Percentiles rank a stretch among this genome's conserved stretches.
These are phyloP conservation scores for Xylaria sp. DNA, from an alignment of 2,329 filamentous ascomycete species.

Conservation along the genomic window DNA sequence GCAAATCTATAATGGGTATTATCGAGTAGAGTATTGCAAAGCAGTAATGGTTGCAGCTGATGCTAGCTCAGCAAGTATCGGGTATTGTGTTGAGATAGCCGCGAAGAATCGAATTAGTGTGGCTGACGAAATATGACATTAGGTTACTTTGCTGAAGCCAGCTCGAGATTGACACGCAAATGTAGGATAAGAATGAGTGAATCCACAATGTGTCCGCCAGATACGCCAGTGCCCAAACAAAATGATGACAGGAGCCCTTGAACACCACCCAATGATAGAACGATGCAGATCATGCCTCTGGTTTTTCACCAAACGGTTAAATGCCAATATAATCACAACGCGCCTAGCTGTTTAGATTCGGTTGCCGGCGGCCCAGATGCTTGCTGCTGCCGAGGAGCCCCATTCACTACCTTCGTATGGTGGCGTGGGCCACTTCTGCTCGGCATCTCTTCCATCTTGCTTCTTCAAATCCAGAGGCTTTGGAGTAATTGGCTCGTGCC, in stretches of 20 bases:
- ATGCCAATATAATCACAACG: conserved; percentile 14
- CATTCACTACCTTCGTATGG: conserved; percentile 95
- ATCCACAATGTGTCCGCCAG: conserved; percentile 44
- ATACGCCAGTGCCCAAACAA: conserved; percentile 33
- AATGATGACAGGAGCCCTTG: conserved; percentile 41
- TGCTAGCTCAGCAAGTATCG: conserved; percentile 39
- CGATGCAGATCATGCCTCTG: conserved; percentile 40
- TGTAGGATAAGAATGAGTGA: conserved; percentile 46
- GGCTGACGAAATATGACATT: conserved; percentile 41
- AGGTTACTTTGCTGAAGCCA: conserved; percentile 43
- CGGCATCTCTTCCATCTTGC: conserved; percentile 56
- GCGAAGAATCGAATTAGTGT: conserved; percentile 44
- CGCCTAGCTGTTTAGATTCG: conserved; percentile 59
- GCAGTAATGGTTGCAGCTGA: conserved; percentile 39
- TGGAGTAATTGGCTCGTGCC: conserved; percentile 69
- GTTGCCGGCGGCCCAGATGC: conserved; percentile 79
- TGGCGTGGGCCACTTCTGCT: conserved; percentile 90
- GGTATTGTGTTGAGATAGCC: conserved; percentile 49
- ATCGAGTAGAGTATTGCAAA: conserved; percentile 47
- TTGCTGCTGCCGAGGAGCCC: conserved; percentile 84
- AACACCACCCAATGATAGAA: conserved; percentile 52
- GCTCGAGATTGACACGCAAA: conserved; percentile 45
- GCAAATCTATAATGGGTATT: conserved; percentile 53
- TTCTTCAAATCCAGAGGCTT: conserved; percentile 78
- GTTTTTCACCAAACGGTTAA: conserved; percentile 6